Conservation (phyloP, 208 protist species). For the Polymyxa betae region DNA sequence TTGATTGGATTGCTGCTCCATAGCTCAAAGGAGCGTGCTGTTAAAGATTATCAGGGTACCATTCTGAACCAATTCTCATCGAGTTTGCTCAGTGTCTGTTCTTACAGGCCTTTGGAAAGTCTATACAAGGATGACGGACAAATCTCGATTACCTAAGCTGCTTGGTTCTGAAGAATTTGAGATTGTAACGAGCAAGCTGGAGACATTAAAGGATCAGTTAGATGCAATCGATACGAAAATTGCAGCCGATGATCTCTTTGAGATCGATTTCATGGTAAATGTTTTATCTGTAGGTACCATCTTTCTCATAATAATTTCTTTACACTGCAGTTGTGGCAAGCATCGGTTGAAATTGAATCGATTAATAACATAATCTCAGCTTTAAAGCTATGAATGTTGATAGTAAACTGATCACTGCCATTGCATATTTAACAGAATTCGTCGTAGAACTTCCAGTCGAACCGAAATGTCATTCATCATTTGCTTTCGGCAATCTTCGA, state of each 20-base stretch:
- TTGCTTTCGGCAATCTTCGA: not conserved
- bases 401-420: not conserved
- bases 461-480: not conserved
- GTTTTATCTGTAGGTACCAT: too few relatives aligned
- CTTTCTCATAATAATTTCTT: not conserved
- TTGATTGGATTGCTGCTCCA: not conserved
- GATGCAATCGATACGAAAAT: not conserved
- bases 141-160: slow-evolving; percentile 12
- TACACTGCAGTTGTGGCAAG: slow-evolving; percentile 19
- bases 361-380: slow-evolving; percentile 27
- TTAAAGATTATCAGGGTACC: not conserved
- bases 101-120: not conserved
- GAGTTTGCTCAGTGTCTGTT: not conserved
- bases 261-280: slow-evolving; percentile 22
- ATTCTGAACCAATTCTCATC: not conserved
- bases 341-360: slow-evolving; percentile 48
- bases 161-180: not conserved
- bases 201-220: not conserved
- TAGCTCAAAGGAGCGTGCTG: not conserved
- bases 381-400: not conserved
- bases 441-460: not conserved
- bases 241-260: not conserved
- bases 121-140: not conserved
- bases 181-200: not conserved
- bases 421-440: not conserved